Evolutionary conservation across 2,329 filamentous ascomycete genomes (phyloP), one percentile per base, ranked within the genome.

Genomic region (Diaporthe australafricana): DNA sequence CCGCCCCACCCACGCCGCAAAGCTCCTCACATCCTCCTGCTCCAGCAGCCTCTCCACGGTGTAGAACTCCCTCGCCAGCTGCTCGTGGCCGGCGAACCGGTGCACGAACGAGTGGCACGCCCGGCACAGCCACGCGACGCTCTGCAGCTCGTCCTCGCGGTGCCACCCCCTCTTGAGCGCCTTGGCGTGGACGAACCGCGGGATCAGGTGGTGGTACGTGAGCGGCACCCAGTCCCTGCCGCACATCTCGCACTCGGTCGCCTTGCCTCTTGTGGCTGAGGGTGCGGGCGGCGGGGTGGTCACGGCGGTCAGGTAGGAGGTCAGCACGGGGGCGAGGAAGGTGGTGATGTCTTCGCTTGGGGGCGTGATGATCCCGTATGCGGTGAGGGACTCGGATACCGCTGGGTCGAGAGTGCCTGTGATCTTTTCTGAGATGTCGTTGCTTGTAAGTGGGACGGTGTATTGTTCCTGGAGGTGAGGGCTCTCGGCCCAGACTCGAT

Each of bases 91-190:
- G 42, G 90, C 91, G 78, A 95, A 89, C 48, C 89, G 84, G 84
- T 97, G 94, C 79, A 97, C 93, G 79, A 94, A 95, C 52, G 88
- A 89, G 84, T 97, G 94, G 77, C 94, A 97, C 2, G 94, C 92
- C 63, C 94, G 87, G 81, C 94, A 97, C 75, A 97, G 82, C 94
- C 94, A 97, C 16, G 94, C 94, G 25, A 96, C 94, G 78, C 91
- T 94, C 77, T 93, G 90, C 80, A 97, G 80, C 82, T 91, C 89
- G 80, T 93, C 93, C 74, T 90, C 89, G 4, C 88, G 87, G 83
- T 95, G 93, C 94, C 94, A 97, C 1, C 92, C 92, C 52, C 93
- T 86, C 84, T 93, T 94, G 48, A 94, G 80, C 4, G 89, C 93
- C 79, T 94, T 94, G 9, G 88, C 90, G 81, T 97, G 94, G 72